phyloP scores from a whole-genome alignment of 306 rosid genomes.

The Fragaria vesca region DNA sequence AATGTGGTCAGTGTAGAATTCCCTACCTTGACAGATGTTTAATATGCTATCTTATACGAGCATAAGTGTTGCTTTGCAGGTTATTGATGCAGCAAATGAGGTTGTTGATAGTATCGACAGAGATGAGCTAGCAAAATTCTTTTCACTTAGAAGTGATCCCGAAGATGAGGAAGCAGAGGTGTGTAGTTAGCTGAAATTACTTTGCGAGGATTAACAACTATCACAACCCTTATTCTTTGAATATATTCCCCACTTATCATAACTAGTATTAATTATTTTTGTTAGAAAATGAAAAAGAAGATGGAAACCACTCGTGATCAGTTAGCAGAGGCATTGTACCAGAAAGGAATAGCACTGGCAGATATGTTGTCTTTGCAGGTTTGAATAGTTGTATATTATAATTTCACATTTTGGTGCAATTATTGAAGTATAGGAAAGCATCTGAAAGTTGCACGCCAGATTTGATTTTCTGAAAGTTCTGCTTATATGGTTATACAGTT shows the following conservation, averaged over 20 bases:
- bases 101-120: conserved; percentile 71
- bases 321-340: conserved; percentile 82
- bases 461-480: neutral
- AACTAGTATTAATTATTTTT: neutral
- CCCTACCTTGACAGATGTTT: neutral
- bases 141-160: conserved; percentile 68
- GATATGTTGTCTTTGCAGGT: conserved; percentile 76
- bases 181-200: conserved; percentile 3
- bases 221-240: neutral
- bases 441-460: neutral
- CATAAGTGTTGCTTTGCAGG: conserved; percentile 45
- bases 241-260: neutral
- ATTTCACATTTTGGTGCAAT: conserved; percentile 5
- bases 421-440: conserved; percentile 14
- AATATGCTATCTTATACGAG: neutral
- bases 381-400: conserved; percentile 27
- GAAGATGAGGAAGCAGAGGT: conserved; percentile 97
- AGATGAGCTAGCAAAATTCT: conserved; percentile 72
- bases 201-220: neutral
- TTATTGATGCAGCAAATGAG: conserved; percentile 76
- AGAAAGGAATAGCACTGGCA: conserved; percentile 83
- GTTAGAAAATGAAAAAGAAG: conserved; percentile 70
- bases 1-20: neutral
- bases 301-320: conserved; percentile 85
- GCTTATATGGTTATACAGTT: neutral